Evolutionary conservation across 192 early-diverging fungal genomes (phyloP).

Genomic region (Rhizoclosmatium globosum): DNA sequence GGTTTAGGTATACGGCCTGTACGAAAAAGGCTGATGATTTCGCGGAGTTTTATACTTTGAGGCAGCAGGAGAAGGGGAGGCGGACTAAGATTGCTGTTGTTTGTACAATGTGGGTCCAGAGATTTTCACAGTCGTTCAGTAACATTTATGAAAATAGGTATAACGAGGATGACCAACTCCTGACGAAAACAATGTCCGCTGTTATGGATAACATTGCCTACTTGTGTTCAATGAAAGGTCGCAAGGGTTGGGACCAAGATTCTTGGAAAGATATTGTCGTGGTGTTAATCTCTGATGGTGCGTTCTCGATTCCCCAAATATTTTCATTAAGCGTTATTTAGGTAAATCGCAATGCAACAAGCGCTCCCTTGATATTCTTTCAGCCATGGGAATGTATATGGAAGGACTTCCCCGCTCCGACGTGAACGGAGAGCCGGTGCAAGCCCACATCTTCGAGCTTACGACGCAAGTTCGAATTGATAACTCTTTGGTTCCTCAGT

Average conservation of each 20-base stretch:
- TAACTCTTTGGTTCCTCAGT: constrained; percentile 71
- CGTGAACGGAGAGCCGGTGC: constrained; percentile 56
- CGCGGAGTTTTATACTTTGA: constrained; percentile 64
- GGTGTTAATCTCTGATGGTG: constrained; percentile 77
- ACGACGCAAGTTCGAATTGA: constrained; percentile 71
- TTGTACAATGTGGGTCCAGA: constrained; percentile 64
- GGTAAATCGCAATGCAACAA: constrained; percentile 61
- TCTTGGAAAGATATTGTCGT: constrained; percentile 81
- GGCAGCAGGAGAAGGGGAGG: constrained; percentile 61
- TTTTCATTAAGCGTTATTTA: not conserved
- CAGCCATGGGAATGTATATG: constrained; percentile 69
- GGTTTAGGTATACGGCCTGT: constrained; percentile 71
- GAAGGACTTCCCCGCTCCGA: constrained; percentile 52
- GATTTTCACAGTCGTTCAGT: no score
- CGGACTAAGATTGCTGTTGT: constrained; percentile 76
- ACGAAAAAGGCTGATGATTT: constrained; percentile 77
- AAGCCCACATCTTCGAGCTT: constrained; percentile 65
- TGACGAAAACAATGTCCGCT: constrained; percentile 69
- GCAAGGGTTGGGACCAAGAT: constrained; percentile 66
- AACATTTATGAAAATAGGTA: not conserved
- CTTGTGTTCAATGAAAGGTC: constrained; percentile 61
- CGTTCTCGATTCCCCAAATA: not conserved
- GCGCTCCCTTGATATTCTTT: constrained; percentile 72
- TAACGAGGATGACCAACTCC: constrained; percentile 68
- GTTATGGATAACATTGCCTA: constrained; percentile 75